Evolutionary conservation across 306 rosid genomes (phyloP).

Genomic region (Dalbergia cultrata): DNA sequence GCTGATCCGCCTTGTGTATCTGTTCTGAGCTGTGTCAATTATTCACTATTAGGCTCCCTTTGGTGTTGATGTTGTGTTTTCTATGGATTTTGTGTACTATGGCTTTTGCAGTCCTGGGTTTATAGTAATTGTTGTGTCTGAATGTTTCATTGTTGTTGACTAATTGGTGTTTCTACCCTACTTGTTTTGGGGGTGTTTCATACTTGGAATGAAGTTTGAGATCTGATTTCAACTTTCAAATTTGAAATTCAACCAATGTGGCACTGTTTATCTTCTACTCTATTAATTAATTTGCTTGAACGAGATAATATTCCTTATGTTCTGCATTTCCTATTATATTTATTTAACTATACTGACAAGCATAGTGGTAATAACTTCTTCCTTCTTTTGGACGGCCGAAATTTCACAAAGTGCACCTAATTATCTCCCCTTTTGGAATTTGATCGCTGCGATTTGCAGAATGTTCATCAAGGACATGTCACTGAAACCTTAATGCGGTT

Average conservation of each 20-base stretch:
- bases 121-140: constrained; percentile 21
- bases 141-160: constrained; percentile 38
- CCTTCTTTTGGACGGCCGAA: constrained; percentile 1
- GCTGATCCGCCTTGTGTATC: constrained; percentile 37
- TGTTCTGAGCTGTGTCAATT: constrained; percentile 26
- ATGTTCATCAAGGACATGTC: constrained; percentile 84
- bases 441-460: constrained; percentile 57
- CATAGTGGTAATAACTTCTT: constrained; percentile 18
- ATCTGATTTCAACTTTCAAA: constrained; percentile 51
- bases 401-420: constrained; percentile 6
- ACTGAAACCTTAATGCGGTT: constrained; percentile 78
- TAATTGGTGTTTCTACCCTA: constrained; percentile 37
- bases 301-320: constrained; percentile 13
- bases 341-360: constrained; percentile 1
- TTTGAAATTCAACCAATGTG: constrained; percentile 44
- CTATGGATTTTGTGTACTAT: constrained; percentile 19
- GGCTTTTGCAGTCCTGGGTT: constrained; percentile 21
- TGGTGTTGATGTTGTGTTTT: constrained; percentile 21
- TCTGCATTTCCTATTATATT: neutral
- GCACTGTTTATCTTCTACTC: constrained; percentile 33
- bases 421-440: constrained; percentile 13
- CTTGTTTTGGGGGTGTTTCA: constrained; percentile 17
- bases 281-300: constrained; percentile 24
- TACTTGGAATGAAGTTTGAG: constrained; percentile 38
- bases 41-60: neutral